Evolutionary conservation across 2,329 filamentous ascomycete species (phyloP), one percentile per base, ranked within the genome.

Genomic region (Ophiostoma pallidulum): DNA sequence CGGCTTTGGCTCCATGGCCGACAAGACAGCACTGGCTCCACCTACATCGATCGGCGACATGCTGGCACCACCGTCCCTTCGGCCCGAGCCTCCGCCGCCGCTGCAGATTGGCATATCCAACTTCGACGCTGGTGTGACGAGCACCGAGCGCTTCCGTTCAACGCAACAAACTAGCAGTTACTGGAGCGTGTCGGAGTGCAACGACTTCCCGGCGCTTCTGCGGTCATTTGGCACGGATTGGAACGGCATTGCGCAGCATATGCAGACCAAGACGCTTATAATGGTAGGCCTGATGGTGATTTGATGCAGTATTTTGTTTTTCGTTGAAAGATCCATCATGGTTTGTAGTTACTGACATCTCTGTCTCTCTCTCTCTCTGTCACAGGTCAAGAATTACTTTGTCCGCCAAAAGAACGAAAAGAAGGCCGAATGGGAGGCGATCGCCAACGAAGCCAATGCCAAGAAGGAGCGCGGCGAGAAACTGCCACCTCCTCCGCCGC

Each of bases 201-300:
- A 75, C 40, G 86, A 90, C 58, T 92, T 92, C 63, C 80, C 82
- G 31, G 75, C 73, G 48, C 72, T 88, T 49, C 70, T 92, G 40
- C 75, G 72, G 43, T 76, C 86, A 47, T 91, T 88, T 66, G 86
- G 86, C 49, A 87, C 82, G 14, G 85, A 92, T 60, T 92, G 85
- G 78, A 69, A 70, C 41, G 77, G 76, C 4, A 91, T 91, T 63
- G 83, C 86, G 35, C 72, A 72, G 44, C 80, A 87, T 57, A 89
- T 92, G 83, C 82, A 83, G 42, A 87, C 85, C 4, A 91, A 91
- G 66, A 91, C 86, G 16, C 76, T 83, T 48, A 84, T 85, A n/a
- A 92, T 92, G 86, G 86, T 86, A 71, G 62, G 73, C 60, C n/a
- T 56, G 9, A 18, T 28, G n/a, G n/a, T n/a, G n/a, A n/a, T n/a